These are phyloP conservation scores for Zizania latifolia DNA, from an alignment of 176 grass and related monocot species.

Conservation along the genomic window DNA sequence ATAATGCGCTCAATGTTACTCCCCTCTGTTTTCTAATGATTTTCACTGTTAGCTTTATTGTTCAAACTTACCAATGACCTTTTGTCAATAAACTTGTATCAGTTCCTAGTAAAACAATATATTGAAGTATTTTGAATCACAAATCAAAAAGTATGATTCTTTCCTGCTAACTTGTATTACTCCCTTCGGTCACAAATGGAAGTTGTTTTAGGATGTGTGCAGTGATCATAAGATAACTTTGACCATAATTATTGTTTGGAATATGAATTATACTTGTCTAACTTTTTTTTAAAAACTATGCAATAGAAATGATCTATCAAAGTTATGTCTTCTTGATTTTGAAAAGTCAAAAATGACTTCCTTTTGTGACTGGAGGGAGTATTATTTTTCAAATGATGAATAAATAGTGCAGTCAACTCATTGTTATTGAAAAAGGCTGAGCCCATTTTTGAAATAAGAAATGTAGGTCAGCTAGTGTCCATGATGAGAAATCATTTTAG, in stretches of 20 bases:
- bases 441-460: neutral
- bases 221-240: too few species aligned
- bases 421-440: neutral
- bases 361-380: too few species aligned
- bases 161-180: neutral
- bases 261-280: too few species aligned
- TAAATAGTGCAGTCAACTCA: neutral
- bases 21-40: neutral
- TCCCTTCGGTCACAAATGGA: too few species aligned
- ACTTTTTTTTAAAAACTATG: neutral
- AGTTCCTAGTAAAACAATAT: neutral
- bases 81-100: neutral
- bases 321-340: too few species aligned
- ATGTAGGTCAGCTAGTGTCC: neutral
- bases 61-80: neutral
- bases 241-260: too few species aligned
- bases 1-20: neutral
- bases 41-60: neutral
- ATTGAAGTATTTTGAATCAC: neutral
- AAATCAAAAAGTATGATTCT: neutral
- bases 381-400: neutral
- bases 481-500: neutral
- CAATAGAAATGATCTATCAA: too few species aligned
- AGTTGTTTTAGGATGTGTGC: too few species aligned
- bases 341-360: too few species aligned